Evolutionary conservation across 83 land plant species (phyloP), one percentile per base, ranked within the genome.

Genomic region (Larix sibirica): DNA sequence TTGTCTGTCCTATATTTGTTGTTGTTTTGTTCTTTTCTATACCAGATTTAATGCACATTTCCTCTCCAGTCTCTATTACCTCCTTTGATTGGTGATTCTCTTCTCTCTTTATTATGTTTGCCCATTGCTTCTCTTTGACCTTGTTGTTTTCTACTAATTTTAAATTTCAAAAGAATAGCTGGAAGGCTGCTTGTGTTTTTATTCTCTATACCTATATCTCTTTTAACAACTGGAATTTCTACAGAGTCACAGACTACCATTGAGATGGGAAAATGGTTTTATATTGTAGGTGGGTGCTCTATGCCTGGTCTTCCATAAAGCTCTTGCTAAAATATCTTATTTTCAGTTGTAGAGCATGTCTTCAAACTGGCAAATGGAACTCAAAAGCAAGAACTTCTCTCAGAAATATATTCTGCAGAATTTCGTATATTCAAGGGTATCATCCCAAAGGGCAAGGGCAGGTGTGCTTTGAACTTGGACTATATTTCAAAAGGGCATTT

Each of bases 281-380:
- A 77, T 4, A 56, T 60, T 17, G 33, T 60, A 58, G 38, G 33
- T 58, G 38, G 38, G 31, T 56, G 36, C 62, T 58, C 42, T 5
- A 54, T 38, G 16, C 4, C 36, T 83, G 10, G 23, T 42, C 18
- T 26, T 2, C 4, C 14, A 23, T 83, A 17, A 31, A 80, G 44
- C 16, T 42, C 81, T 58, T 67, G 38, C 24, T 13, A 82, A 54
- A 73, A n/a, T 83, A 63, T 58, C 58, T 50, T 16, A 58, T 68
- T 54, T 88, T 81, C 91, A 98, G 99, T 98, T 78, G 86, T 96
- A 83, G 99, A 98, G 81, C 97, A 98, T 89, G 97, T 93, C n/a
- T 98, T 89, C 81, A 84, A 91, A 10, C 76, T 94, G 77, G 97
- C 89, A 68, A 96, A 87, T 93, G 92, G 88, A 47, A 80, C 94